Conservation (phyloP, 2,329 filamentous ascomycete genomes). For the Byssoonygena ceratinophila region DNA sequence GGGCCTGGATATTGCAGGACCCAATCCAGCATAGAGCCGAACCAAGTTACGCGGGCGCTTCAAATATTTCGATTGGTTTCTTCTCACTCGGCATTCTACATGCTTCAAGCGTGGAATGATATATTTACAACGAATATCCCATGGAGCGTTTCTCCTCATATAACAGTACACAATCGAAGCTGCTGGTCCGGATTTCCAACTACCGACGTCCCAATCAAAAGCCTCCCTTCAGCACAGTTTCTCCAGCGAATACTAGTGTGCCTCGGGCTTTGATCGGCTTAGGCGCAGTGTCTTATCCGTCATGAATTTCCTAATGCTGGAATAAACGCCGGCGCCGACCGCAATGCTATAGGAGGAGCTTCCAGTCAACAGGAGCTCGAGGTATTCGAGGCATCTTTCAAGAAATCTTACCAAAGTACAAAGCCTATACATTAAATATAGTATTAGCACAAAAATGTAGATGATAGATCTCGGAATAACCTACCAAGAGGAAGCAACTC, state of each 20-base stretch:
- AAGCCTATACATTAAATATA: conserved; percentile 49
- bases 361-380: conserved; percentile 18
- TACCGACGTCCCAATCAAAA: conserved; percentile 1
- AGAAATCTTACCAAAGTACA: conserved; percentile 63
- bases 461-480: conserved; percentile 25
- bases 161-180: conserved; percentile 13
- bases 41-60: not conserved
- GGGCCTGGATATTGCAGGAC: conserved; percentile 85
- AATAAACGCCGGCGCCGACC: conserved; percentile 70
- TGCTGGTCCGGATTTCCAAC: not conserved
- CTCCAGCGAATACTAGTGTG: conserved; percentile 18
- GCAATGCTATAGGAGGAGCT: conserved; percentile 44
- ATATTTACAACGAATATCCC: conserved; percentile 12
- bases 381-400: conserved; percentile 12
- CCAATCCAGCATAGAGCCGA: conserved; percentile 56
- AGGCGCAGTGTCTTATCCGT: conserved; percentile 91
- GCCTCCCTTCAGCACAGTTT: not conserved
- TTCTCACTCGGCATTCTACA: not conserved
- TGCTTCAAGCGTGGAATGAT: conserved; percentile 6
- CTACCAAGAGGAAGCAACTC: conserved; percentile 92
- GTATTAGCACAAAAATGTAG: not conserved
- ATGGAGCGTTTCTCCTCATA: not conserved
- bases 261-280: conserved; percentile 52
- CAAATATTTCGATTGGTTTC: conserved; percentile 1
- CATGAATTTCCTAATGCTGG: conserved; percentile 66